phyloP scores from a whole-genome alignment of 352 stramenopile species.

The Elongisporangium undulatum region DNA sequence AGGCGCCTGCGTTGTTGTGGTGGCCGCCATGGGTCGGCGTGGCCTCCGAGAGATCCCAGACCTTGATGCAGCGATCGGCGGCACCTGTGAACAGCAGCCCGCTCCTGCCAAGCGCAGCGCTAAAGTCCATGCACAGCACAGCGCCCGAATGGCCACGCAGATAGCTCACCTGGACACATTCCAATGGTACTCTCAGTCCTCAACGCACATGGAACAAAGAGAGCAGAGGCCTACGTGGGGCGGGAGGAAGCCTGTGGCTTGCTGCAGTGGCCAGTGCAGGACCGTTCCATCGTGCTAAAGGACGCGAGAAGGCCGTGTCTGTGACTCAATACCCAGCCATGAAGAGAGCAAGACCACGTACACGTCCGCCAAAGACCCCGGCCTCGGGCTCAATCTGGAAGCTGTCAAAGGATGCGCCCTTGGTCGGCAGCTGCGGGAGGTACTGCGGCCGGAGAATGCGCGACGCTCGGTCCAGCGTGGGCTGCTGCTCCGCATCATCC shows the following conservation, averaged over 20 bases:
- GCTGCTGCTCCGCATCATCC: background rate
- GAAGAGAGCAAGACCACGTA: constrained; percentile 11
- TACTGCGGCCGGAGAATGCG: constrained; percentile 21
- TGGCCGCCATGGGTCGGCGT: constrained; percentile 24
- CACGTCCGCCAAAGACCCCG: constrained; percentile 54
- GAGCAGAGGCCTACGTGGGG: constrained; percentile 26
- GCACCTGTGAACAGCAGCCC: constrained; percentile 63
- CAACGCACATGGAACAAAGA: background rate
- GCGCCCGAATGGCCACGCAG: constrained; percentile 48
- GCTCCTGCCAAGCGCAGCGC: constrained; percentile 28
- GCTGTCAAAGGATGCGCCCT: constrained; percentile 31
- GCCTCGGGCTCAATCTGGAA: constrained; percentile 36
- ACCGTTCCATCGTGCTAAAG: constrained; percentile 58
- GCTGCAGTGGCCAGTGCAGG: constrained; percentile 50
- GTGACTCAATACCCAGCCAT: background rate
- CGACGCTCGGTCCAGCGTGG: background rate
- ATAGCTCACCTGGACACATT: constrained; percentile 24
- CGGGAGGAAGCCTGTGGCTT: constrained; percentile 35
- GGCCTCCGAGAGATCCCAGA: constrained; percentile 64
- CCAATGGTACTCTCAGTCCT: background rate
- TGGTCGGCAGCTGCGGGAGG: constrained; percentile 29
- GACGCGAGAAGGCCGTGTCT: background rate
- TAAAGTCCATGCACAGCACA: constrained; percentile 49
- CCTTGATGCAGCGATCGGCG: constrained; percentile 59
- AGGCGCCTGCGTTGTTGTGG: constrained; percentile 14